Percentiles rank a stretch among this genome's conserved stretches.
Conservation (phyloP, 176 grass and related monocot genomes). For the Dactylis glomerata region DNA sequence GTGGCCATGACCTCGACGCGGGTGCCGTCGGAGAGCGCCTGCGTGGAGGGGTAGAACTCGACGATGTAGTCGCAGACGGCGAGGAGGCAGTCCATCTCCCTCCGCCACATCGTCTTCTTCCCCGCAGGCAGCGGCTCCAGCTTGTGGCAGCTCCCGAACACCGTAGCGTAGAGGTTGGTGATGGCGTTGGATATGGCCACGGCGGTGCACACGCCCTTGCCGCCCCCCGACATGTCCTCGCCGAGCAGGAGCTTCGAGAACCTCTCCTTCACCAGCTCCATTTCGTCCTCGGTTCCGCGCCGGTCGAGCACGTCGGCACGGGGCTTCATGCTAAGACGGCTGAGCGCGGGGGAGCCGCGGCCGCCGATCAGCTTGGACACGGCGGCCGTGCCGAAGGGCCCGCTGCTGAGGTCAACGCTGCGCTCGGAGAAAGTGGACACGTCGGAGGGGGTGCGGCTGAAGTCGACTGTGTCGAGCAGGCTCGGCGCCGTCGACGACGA, state of each 20-base stretch:
- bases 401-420: conserved; percentile 57
- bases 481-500: conserved; percentile 63
- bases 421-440: conserved; percentile 77
- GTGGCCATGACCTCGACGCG: conserved; percentile 94
- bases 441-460: conserved; percentile 77
- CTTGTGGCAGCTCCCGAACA: conserved; percentile 85
- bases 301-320: conserved; percentile 52
- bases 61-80: conserved; percentile 96
- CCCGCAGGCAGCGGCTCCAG: conserved; percentile 69
- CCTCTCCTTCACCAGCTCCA: conserved; percentile 93
- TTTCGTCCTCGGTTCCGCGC: conserved; percentile 63
- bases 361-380: conserved; percentile 48
- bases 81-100: conserved; percentile 97
- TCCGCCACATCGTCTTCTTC: conserved; percentile 96
- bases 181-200: conserved; percentile 97
- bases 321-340: conserved; percentile 65
- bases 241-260: conserved; percentile 95
- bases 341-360: conserved; percentile 41
- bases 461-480: conserved; percentile 44
- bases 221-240: conserved; percentile 94
- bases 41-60: conserved; percentile 84
- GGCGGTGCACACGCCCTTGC: conserved; percentile 93
- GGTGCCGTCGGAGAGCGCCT: conserved; percentile 73
- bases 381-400: conserved; percentile 48
- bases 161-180: conserved; percentile 97